Evolutionary conservation across 2,329 filamentous ascomycete genomes (phyloP).

Genomic region (Verticillium klebahnii): DNA sequence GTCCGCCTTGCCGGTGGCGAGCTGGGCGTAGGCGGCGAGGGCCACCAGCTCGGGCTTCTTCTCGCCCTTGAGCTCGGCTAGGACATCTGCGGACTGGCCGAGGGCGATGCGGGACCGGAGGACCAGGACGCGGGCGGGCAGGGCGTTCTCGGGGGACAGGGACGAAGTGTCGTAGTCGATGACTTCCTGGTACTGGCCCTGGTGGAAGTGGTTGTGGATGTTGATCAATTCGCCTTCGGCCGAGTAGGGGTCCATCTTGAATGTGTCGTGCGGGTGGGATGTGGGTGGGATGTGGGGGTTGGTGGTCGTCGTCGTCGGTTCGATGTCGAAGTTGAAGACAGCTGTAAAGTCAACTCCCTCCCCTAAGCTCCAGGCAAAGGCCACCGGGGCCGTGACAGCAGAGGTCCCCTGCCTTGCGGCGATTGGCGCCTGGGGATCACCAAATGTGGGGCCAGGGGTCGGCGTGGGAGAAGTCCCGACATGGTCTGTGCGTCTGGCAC

Average conservation of each 20-base stretch:
- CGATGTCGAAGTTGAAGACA: background rate
- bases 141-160: slow-evolving; percentile 72
- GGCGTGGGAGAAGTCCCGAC: background rate
- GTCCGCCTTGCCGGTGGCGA: slow-evolving; percentile 53
- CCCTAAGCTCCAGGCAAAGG: background rate
- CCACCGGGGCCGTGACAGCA: background rate
- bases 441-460: background rate
- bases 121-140: slow-evolving; percentile 72
- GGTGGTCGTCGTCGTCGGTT: background rate
- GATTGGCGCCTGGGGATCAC: background rate
- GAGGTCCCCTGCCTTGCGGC: background rate
- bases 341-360: background rate
- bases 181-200: slow-evolving; percentile 82
- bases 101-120: slow-evolving; percentile 81
- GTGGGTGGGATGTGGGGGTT: background rate
- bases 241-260: slow-evolving; percentile 64
- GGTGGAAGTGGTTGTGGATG: slow-evolving; percentile 66
- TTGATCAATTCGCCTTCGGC: slow-evolving; percentile 68
- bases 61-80: slow-evolving; percentile 62
- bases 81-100: slow-evolving; percentile 69
- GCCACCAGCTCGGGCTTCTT: slow-evolving; percentile 67
- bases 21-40: slow-evolving; percentile 71
- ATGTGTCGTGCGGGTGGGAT: slow-evolving; percentile 10
- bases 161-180: slow-evolving; percentile 78
- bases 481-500: background rate